Evolutionary conservation across 2,329 filamentous ascomycete species (phyloP).

Genomic region (Pestalotiopsis sp.): DNA sequence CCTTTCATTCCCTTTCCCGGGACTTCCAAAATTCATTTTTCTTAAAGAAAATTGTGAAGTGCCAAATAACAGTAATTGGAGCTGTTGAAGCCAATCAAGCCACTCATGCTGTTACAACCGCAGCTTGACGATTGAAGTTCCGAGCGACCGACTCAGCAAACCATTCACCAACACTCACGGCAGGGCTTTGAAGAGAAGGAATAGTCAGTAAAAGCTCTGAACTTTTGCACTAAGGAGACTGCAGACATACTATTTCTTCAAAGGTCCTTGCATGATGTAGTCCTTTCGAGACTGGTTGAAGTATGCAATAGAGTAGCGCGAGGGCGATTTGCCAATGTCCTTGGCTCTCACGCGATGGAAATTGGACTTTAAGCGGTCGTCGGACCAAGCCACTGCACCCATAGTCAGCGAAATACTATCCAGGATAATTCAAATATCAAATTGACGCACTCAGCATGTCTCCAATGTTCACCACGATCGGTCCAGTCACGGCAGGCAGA

Average conservation of each 20-base stretch:
- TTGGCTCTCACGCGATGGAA: constrained; percentile 5
- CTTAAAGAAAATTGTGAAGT: too few relatives aligned
- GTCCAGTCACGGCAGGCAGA: background rate
- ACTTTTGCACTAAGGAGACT: background rate
- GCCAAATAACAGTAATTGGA: too few relatives aligned
- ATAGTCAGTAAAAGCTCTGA: background rate
- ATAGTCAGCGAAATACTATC: background rate
- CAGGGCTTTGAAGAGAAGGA: background rate
- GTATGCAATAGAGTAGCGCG: constrained; percentile 5
- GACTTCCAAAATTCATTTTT: too few relatives aligned
- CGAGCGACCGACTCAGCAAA: background rate
- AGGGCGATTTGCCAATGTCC: background rate
- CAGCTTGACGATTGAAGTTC: background rate
- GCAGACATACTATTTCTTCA: constrained; percentile 7
- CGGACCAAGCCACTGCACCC: background rate
- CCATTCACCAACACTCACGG: background rate
- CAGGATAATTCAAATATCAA: too few relatives aligned
- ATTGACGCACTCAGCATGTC: background rate
- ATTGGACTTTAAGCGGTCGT: constrained; percentile 7
- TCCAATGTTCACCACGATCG: constrained; percentile 4
- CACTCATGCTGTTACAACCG: background rate
- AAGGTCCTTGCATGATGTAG: constrained; percentile 3
- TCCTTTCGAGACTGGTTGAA: constrained; percentile 3
- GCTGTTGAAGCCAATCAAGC: background rate
- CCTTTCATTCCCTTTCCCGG: too few relatives aligned